Conservation (phyloP, 2,329 filamentous ascomycete genomes). For the Didymella sp. region DNA sequence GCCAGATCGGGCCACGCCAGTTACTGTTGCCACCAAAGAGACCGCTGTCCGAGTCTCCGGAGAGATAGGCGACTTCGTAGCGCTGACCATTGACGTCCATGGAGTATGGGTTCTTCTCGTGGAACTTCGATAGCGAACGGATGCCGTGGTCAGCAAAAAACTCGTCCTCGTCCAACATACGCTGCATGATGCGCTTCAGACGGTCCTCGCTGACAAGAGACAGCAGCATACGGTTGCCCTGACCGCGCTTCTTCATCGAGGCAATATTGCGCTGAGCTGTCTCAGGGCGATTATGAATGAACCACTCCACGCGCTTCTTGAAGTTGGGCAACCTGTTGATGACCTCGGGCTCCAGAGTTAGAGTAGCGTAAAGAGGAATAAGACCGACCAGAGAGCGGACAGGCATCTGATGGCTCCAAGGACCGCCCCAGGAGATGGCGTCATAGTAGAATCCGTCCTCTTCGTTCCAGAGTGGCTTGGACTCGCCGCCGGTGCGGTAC, state of each 20-base stretch:
- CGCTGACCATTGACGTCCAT: slow-evolving; percentile 95
- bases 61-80: slow-evolving; percentile 87
- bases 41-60: slow-evolving; percentile 94
- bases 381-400: slow-evolving; percentile 91
- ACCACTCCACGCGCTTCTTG: slow-evolving; percentile 93
- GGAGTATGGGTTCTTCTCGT: slow-evolving; percentile 86
- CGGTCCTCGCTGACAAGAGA: slow-evolving; percentile 92
- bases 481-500: slow-evolving; percentile 69
- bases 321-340: slow-evolving; percentile 91
- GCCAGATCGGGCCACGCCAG: slow-evolving; percentile 94
- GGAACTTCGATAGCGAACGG: slow-evolving; percentile 87
- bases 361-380: slow-evolving; percentile 89
- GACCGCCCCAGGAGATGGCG: slow-evolving; percentile 94
- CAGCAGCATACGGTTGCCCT: slow-evolving; percentile 84
- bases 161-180: slow-evolving; percentile 93
- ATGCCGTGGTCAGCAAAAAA: slow-evolving; percentile 92
- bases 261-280: slow-evolving; percentile 93
- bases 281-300: slow-evolving; percentile 85
- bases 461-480: slow-evolving; percentile 93
- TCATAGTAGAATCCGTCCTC: slow-evolving; percentile 98
- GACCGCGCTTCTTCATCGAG: slow-evolving; percentile 87
- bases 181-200: slow-evolving; percentile 84
- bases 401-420: slow-evolving; percentile 90
- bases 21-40: slow-evolving; percentile 98
- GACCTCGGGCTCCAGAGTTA: slow-evolving; percentile 91